Conservation (phyloP, 345 rosid species). For the Microthlaspi erraticum region DNA sequence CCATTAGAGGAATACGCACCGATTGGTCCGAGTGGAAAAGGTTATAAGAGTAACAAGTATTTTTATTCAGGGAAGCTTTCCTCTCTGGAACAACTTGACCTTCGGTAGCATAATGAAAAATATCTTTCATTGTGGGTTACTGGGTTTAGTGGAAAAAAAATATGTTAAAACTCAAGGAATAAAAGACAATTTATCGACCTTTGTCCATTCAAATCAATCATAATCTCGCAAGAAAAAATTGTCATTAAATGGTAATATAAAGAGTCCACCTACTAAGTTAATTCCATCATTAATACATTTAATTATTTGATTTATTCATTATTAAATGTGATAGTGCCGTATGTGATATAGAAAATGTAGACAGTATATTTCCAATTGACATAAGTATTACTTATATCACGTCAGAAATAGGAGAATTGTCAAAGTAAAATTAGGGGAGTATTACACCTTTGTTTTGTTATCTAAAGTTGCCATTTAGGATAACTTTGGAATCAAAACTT, state of each 20-base stretch:
- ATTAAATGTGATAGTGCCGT: slow-evolving; percentile 4
- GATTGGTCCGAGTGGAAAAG: too few relatives aligned
- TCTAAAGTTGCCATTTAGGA: neutral
- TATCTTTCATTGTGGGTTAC: too few relatives aligned
- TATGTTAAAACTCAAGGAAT: neutral
- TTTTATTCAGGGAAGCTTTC: too few relatives aligned
- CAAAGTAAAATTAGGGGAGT: too few relatives aligned
- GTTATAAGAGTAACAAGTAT: too few relatives aligned
- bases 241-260: slow-evolving; percentile 23
- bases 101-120: too few relatives aligned
- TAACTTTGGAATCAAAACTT: neutral
- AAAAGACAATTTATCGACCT: neutral
- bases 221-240: slow-evolving; percentile 7
- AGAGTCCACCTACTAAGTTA: slow-evolving; percentile 36
- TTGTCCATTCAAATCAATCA: slow-evolving; percentile 31
- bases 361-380: neutral
- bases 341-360: neutral
- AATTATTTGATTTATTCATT: neutral
- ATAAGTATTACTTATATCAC: slow-evolving; percentile 14
- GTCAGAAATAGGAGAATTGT: slow-evolving; percentile 5
- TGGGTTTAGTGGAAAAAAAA: too few relatives aligned
- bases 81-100: too few relatives aligned
- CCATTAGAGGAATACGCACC: too few relatives aligned
- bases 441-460: neutral
- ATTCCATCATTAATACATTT: slow-evolving; percentile 20